phyloP scores from a whole-genome alignment of 306 rosid genomes.

The Castanea sativa region DNA sequence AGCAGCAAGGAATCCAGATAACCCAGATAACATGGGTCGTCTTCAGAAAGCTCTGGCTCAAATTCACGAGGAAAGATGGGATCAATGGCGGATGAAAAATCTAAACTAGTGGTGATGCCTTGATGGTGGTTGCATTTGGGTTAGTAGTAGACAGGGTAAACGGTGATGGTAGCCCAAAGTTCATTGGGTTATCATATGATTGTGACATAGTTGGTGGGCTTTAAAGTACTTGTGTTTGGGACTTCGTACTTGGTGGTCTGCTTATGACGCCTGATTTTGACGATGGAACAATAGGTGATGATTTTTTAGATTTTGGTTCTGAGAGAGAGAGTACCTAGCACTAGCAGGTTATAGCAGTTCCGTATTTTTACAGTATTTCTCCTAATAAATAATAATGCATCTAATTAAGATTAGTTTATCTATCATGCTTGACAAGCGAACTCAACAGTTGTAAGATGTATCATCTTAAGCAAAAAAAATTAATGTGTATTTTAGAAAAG shows the following conservation, averaged over 20 bases:
- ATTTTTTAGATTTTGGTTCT: constrained; percentile 67
- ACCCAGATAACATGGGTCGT: constrained; percentile 68
- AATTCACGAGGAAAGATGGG: constrained; percentile 61
- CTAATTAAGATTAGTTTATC: no score
- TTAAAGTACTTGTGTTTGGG: constrained; percentile 46
- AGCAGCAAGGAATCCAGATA: constrained; percentile 53
- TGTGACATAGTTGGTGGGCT: constrained; percentile 61
- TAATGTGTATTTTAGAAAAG: no score
- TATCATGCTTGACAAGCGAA: no score
- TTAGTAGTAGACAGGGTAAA: constrained; percentile 51
- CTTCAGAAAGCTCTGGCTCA: constrained; percentile 94
- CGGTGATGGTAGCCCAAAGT: constrained; percentile 85
- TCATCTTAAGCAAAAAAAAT: no score
- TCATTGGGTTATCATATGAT: constrained; percentile 77
- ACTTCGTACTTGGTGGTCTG: constrained; percentile 64
- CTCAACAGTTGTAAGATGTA: no score
- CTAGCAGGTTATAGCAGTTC: constrained; percentile 35
- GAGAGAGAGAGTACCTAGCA: constrained; percentile 41
- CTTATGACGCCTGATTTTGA: constrained; percentile 72
- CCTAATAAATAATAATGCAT: neutral
- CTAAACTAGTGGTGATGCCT: constrained; percentile 47
- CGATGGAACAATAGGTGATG: constrained; percentile 56
- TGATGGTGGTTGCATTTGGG: constrained; percentile 43
- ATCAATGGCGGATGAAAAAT: constrained; percentile 83
- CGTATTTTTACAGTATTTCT: constrained; percentile 23